These are phyloP conservation scores for Venturia effusa DNA, from an alignment of 2,329 filamentous ascomycete species.

Conservation along the genomic window DNA sequence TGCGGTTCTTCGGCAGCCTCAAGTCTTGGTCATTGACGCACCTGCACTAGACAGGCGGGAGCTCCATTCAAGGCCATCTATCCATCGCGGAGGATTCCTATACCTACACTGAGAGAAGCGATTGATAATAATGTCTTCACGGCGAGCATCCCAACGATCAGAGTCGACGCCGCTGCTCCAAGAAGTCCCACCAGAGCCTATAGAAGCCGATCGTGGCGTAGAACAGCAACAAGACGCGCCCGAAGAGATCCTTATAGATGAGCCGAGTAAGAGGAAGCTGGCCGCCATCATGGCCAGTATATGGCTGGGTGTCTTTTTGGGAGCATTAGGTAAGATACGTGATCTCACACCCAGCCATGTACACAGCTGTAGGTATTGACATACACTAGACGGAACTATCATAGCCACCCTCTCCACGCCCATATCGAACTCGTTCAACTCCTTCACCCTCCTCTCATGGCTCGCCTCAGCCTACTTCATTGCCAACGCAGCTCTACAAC, in stretches of 20 bases:
- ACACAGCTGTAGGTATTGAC: conserved; percentile 10
- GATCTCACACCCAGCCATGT: not conserved
- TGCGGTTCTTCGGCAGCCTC: not conserved
- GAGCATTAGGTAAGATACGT: conserved; percentile 46
- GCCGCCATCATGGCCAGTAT: conserved; percentile 38
- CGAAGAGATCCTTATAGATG: conserved; percentile 18
- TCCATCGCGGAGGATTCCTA: no score
- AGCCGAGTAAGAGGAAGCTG: conserved; percentile 36
- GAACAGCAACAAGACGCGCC: conserved; percentile 6
- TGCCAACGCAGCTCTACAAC: conserved; percentile 65
- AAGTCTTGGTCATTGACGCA: not conserved
- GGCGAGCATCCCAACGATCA: not conserved
- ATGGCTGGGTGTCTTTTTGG: conserved; percentile 45
- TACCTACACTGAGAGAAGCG: no score
- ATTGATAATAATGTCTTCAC: not conserved
- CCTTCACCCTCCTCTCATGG: conserved; percentile 68
- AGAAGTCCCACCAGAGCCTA: conserved; percentile 8
- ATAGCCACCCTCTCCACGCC: conserved; percentile 77
- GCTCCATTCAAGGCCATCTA: no score
- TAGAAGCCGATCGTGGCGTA: conserved; percentile 5
- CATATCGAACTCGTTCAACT: conserved; percentile 74
- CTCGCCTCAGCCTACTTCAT: conserved; percentile 63
- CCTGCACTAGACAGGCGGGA: no score
- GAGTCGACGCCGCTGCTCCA: conserved; percentile 6
- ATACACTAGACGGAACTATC: conserved; percentile 56